Conservation (phyloP, 2,329 filamentous ascomycete species). For the Trichoderma gracile region DNA sequence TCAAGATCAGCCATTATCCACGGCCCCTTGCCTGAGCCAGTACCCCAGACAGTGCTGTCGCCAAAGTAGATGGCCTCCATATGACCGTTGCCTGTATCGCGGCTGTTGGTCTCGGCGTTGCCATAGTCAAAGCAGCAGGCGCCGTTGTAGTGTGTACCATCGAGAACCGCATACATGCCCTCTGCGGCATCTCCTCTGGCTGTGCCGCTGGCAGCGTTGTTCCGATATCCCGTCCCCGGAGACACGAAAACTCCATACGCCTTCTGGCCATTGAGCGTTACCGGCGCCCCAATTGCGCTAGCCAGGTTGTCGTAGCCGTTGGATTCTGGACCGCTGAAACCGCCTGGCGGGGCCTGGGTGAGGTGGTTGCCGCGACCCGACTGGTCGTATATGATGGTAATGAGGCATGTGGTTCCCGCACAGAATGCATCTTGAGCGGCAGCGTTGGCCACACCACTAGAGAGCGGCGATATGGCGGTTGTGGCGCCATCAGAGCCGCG, state of each 20-base stretch:
- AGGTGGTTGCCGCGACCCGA: conserved; percentile 12
- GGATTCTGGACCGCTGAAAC: neutral
- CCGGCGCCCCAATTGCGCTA: conserved; percentile 3
- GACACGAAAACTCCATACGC: conserved; percentile 9
- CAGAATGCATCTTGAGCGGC: conserved; percentile 8
- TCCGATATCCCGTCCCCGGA: conserved; percentile 10
- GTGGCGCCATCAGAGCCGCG: conserved; percentile 8
- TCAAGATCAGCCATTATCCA: conserved; percentile 19
- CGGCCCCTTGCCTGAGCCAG: conserved; percentile 8
- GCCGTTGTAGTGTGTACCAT: conserved; percentile 13
- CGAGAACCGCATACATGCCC: conserved; percentile 14
- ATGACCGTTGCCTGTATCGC: conserved; percentile 8
- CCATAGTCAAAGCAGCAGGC: conserved; percentile 17
- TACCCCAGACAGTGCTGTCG: neutral
- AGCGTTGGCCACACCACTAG: conserved; percentile 8
- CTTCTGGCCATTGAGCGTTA: conserved; percentile 11
- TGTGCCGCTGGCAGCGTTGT: conserved; percentile 7
- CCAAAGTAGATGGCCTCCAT: conserved; percentile 19
- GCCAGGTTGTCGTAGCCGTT: conserved; percentile 11
- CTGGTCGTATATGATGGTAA: conserved; percentile 16
- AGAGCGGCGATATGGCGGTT: conserved; percentile 2
- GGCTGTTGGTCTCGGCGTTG: conserved; percentile 10
- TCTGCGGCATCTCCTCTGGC: neutral
- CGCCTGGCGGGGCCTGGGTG: conserved; percentile 15
- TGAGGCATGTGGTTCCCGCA: conserved; percentile 5